Conservation (phyloP, 202 grass and related monocot genomes). For the Panicum virgatum region DNA sequence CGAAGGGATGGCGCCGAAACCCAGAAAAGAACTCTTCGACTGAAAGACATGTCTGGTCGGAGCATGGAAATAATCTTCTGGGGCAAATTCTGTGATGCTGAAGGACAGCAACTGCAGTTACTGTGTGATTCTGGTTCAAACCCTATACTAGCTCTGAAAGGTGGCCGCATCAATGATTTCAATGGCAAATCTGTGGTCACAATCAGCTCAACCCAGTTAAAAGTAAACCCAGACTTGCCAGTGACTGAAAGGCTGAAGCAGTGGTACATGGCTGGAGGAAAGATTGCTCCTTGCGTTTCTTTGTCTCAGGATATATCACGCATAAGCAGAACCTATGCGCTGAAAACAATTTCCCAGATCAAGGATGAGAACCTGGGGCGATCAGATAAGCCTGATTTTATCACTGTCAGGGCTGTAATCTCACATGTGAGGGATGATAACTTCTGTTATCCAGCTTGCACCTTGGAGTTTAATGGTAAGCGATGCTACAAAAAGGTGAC, state of each 20-base stretch:
- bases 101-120: slow-evolving; percentile 64
- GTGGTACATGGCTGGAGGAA: slow-evolving; percentile 79
- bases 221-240: slow-evolving; percentile 72
- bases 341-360: slow-evolving; percentile 71
- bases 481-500: slow-evolving; percentile 81
- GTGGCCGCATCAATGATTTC: slow-evolving; percentile 60
- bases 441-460: slow-evolving; percentile 84
- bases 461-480: slow-evolving; percentile 44
- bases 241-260: slow-evolving; percentile 53
- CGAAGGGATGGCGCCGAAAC: slow-evolving; percentile 64
- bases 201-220: slow-evolving; percentile 53
- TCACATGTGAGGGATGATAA: slow-evolving; percentile 39
- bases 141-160: slow-evolving; percentile 74
- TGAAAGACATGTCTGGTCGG: slow-evolving; percentile 77
- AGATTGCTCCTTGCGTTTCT: slow-evolving; percentile 46
- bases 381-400: slow-evolving; percentile 66
- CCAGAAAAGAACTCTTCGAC: slow-evolving; percentile 58
- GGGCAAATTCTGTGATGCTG: slow-evolving; percentile 67
- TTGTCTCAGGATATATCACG: slow-evolving; percentile 34
- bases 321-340: slow-evolving; percentile 45
- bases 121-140: slow-evolving; percentile 70
- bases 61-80: slow-evolving; percentile 73
- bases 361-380: slow-evolving; percentile 71
- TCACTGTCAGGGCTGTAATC: slow-evolving; percentile 60
- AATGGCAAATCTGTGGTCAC: slow-evolving; percentile 59